Evolutionary conservation across 805 yeast genomes (phyloP).

Genomic region (Lachancea kluyveri): DNA sequence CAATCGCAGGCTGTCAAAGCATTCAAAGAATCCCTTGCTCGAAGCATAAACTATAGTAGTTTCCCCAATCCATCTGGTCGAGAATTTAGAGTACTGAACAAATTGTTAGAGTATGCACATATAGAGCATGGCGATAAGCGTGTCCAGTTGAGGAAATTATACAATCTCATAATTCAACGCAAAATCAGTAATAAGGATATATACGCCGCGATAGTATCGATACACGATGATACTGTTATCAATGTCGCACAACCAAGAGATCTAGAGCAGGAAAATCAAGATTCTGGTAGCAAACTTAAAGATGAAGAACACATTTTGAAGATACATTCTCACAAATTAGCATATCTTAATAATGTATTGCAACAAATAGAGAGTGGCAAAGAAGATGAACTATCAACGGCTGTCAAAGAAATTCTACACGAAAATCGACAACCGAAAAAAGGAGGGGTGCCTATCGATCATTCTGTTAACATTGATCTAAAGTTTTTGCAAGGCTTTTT

Average conservation of each 20-base stretch:
- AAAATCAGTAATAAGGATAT: slow-evolving; percentile 13
- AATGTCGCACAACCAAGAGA: slow-evolving; percentile 12
- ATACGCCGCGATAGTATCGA: slow-evolving; percentile 9
- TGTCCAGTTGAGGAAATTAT: slow-evolving; percentile 7
- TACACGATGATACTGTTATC: slow-evolving; percentile 5
- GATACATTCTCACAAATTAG: slow-evolving; percentile 10
- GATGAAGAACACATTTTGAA: slow-evolving; percentile 7
- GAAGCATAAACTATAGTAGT: slow-evolving; percentile 5
- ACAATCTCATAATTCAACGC: slow-evolving; percentile 14
- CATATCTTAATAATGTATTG: slow-evolving; percentile 2
- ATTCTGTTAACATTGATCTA: slow-evolving; percentile 15
- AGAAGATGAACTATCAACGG: not conserved
- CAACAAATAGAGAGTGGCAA: slow-evolving; percentile 1
- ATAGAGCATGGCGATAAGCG: slow-evolving; percentile 2
- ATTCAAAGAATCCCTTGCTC: slow-evolving; percentile 9
- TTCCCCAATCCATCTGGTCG: no score
- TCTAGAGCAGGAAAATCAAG: not conserved
- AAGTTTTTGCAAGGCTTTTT: slow-evolving; percentile 17
- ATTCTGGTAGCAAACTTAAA: not conserved
- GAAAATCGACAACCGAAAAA: no score
- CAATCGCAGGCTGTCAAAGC: slow-evolving; percentile 8
- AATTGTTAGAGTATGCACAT: not conserved
- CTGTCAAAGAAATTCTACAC: no score
- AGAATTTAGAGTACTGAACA: not conserved
- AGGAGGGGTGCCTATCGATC: no score